Evolutionary conservation across 2,329 filamentous ascomycete genomes (phyloP), one percentile per base, ranked within the genome.

Genomic region (Penicillium concentricum): DNA sequence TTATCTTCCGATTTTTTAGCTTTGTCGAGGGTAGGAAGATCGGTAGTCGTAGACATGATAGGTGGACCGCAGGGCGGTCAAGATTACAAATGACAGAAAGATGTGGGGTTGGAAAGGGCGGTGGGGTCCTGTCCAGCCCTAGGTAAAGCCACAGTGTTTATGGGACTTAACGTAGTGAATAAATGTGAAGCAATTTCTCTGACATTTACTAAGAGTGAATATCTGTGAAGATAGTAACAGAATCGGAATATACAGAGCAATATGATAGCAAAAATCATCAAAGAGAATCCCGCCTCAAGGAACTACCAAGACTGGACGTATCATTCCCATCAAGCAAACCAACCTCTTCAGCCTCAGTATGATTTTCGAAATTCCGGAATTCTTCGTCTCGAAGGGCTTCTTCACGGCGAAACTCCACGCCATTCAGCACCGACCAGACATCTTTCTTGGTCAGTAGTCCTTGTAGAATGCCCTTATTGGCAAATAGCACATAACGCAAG

Each of bases 391-490:
- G 68, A 20, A 73, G 60, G n/a, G 63, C 67, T 39, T 74, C 69
- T 52, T 67, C 65, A 37, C 67, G 64, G 28, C 63, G 63, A 50
- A 87, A 84, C 61, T 88, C 87, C 10, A 85, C 86, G 41, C 88
- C 90, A 70, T 96, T 91, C 44, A 97, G 80, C 38, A 97, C 87
- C 73, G 91, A 92, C 90, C 92, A 97, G 34, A 96, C 87, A 75
- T 99, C 94, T 79, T 99, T 99, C 80, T 97, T 97, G 20, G 94
- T 99, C 64, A 97, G 78, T 46, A 99, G 74, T 0, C 94, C 94
- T 72, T 91, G 87, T 38, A 99, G 77, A 48, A 85, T 84, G 20
- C 94, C 94, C 47, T 87, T 84, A 63, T 97, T 90, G 38, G 85
- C 86, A 72, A 97, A 95, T 3, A 97, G 78, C 5, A 99, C 85